Conservation (phyloP, 495 filamentous ascomycete genomes). For the Aspergillus ostianus region DNA sequence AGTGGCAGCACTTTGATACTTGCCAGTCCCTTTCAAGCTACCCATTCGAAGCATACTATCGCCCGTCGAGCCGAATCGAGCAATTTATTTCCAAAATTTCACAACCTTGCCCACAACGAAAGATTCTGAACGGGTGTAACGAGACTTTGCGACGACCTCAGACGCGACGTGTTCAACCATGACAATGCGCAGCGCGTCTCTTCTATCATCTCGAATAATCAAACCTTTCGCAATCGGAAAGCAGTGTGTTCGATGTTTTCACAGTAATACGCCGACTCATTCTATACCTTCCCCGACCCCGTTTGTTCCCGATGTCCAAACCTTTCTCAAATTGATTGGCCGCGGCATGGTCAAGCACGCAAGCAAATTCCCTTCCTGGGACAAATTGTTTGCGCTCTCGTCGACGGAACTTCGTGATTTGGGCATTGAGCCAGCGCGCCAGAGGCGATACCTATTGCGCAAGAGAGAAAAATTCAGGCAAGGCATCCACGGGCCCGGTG, state of each 20-base stretch:
- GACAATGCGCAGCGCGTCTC: constrained; percentile 34
- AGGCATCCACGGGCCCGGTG: constrained; percentile 73
- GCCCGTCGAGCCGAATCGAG: background rate
- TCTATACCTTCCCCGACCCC: constrained; percentile 69
- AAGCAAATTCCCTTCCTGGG: constrained; percentile 82
- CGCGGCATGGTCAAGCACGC: constrained; percentile 77
- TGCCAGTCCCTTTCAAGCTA: background rate
- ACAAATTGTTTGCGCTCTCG: constrained; percentile 76
- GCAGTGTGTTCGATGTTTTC: constrained; percentile 36
- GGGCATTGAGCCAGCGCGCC: constrained; percentile 81
- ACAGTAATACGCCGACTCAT: constrained; percentile 23
- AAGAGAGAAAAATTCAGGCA: constrained; percentile 82
- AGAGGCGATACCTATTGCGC: constrained; percentile 75
- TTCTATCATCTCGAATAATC: constrained; percentile 30
- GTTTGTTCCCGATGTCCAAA: constrained; percentile 83
- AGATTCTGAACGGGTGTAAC: background rate
- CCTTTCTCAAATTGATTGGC: constrained; percentile 91
- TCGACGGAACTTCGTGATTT: constrained; percentile 74
- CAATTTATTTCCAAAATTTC: background rate
- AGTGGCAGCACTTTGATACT: background rate
- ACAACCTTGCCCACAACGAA: background rate
- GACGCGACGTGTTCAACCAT: constrained; percentile 18
- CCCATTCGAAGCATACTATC: background rate
- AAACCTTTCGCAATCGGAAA: constrained; percentile 25
- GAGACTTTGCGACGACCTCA: background rate